Conservation (phyloP, 169 alveolate species). For the Plasmodium adleri region DNA sequence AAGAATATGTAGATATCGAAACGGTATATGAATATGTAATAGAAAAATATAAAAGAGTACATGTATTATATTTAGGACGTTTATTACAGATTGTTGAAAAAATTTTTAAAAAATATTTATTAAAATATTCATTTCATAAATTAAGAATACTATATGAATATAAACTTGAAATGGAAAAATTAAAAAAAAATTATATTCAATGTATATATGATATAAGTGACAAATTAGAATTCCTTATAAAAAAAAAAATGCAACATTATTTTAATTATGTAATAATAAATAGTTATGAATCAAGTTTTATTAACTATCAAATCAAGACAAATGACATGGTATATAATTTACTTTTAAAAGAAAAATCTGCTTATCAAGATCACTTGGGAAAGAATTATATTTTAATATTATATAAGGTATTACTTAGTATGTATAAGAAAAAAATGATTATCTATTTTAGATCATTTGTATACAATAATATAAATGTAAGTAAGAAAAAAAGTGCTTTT, state of each 20-base stretch:
- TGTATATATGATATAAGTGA: conserved; percentile 14
- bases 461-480: conserved; percentile 19
- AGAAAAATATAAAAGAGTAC: conserved; percentile 29
- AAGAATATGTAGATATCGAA: conserved; percentile 46
- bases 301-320: conserved; percentile 48
- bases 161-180: conserved; percentile 9
- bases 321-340: conserved; percentile 42
- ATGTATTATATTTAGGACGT: conserved; percentile 35
- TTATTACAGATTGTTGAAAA: conserved; percentile 26
- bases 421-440: conserved; percentile 34
- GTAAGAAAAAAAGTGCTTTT: conserved; percentile 42
- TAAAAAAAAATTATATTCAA: conserved; percentile 1
- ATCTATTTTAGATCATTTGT: conserved; percentile 27
- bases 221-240: conserved; percentile 9
- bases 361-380: conserved; percentile 30
- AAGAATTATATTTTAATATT: conserved; percentile 14
- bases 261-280: conserved; percentile 28
- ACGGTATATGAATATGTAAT: conserved; percentile 41
- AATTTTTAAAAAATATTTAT: conserved; percentile 2
- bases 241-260: conserved; percentile 28
- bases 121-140: conserved; percentile 1
- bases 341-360: conserved; percentile 45
- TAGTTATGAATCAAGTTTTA: conserved; percentile 42
- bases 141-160: conserved; percentile 2
- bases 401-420: conserved; percentile 8